These are phyloP conservation scores for Plantago elongata DNA, from an alignment of 257 asterid genomes.

Conservation along the genomic window DNA sequence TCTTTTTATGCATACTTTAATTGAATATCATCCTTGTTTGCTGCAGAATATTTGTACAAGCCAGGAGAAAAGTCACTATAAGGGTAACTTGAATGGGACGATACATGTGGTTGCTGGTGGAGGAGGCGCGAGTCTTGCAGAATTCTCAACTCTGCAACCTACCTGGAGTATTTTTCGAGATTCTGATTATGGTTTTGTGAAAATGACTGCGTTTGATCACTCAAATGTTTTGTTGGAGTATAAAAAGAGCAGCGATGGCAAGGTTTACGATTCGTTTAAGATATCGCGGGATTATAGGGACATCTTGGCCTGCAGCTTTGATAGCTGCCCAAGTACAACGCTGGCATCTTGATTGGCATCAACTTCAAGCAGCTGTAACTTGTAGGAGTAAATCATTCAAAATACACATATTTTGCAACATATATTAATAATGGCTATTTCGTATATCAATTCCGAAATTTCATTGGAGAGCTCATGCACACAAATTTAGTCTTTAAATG, in stretches of 20 bases:
- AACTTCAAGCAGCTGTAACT: too few relatives aligned
- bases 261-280: constrained; percentile 78
- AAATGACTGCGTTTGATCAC: constrained; percentile 20
- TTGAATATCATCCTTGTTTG: neutral
- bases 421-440: too few relatives aligned
- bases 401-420: too few relatives aligned
- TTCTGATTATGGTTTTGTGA: constrained; percentile 19
- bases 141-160: constrained; percentile 54
- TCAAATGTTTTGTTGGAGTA: constrained; percentile 24
- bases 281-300: constrained; percentile 83
- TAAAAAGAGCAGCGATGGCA: constrained; percentile 79
- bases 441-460: too few relatives aligned
- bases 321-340: constrained; percentile 76
- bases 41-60: constrained; percentile 16
- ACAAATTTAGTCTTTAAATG: too few relatives aligned
- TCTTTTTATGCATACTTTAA: neutral
- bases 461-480: too few relatives aligned
- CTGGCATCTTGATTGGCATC: constrained; percentile 44
- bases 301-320: constrained; percentile 73
- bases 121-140: constrained; percentile 80
- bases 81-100: constrained; percentile 76
- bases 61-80: constrained; percentile 17
- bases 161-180: constrained; percentile 58
- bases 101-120: constrained; percentile 97
- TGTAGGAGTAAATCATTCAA: too few relatives aligned